Percentiles rank a stretch among this genome's conserved stretches.
phyloP scores from a whole-genome alignment of 2,329 filamentous ascomycete genomes.

The Calonectria naviculata region DNA sequence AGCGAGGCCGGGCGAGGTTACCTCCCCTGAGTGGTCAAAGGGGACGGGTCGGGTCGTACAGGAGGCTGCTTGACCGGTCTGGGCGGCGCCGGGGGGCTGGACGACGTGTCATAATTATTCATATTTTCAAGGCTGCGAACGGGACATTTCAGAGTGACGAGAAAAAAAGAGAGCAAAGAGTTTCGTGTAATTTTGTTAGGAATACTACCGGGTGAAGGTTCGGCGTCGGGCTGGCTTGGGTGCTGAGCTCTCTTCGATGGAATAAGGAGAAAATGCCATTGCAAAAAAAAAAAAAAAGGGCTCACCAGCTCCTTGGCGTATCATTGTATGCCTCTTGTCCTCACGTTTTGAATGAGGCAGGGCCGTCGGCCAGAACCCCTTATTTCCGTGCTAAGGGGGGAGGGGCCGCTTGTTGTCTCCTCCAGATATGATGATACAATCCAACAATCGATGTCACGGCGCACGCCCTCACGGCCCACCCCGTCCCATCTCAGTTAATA shows the following conservation, averaged over 20 bases:
- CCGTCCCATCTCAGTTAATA: constrained; percentile 3
- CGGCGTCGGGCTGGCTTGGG: constrained; percentile 39
- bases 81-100: constrained; percentile 35
- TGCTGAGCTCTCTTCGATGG: constrained; percentile 33
- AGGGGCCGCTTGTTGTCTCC: constrained; percentile 4
- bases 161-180: constrained; percentile 33
- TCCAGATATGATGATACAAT: constrained; percentile 18
- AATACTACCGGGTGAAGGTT: constrained; percentile 19
- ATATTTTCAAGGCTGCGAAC: constrained; percentile 33
- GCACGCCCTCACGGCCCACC: not conserved
- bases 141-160: constrained; percentile 24
- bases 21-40: constrained; percentile 61
- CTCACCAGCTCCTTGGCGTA: constrained; percentile 4
- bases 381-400: not conserved
- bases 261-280: constrained; percentile 25
- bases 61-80: constrained; percentile 16
- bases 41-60: constrained; percentile 8
- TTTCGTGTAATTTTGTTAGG: constrained; percentile 40
- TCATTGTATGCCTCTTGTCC: constrained; percentile 4
- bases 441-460: constrained; percentile 7
- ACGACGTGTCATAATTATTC: constrained; percentile 43
- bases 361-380: not conserved
- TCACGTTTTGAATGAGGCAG: not conserved
- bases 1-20: constrained; percentile 73
- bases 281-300: constrained; percentile 9